phyloP scores from a whole-genome alignment of 805 yeast genomes.

The Komagataella pseudopastoris region DNA sequence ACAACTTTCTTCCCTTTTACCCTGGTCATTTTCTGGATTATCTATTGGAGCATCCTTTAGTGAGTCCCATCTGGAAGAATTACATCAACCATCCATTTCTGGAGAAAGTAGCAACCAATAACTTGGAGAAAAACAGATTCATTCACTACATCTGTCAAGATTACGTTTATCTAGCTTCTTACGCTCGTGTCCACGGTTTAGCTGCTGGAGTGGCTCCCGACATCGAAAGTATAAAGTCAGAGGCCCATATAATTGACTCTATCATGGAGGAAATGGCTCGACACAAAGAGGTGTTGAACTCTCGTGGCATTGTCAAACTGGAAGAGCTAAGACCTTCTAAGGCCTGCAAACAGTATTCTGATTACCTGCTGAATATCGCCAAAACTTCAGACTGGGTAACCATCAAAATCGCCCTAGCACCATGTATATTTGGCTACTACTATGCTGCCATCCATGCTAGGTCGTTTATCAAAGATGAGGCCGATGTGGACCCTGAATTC shows the following conservation, averaged over 20 bases:
- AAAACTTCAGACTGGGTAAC: constrained; percentile 47
- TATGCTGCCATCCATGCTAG: constrained; percentile 32
- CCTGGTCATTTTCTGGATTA: constrained; percentile 30
- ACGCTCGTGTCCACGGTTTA: constrained; percentile 50
- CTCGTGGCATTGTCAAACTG: constrained; percentile 30
- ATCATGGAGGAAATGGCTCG: constrained; percentile 41
- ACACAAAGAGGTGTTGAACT: constrained; percentile 37
- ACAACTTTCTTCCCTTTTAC: constrained; percentile 16
- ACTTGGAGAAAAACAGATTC: constrained; percentile 36
- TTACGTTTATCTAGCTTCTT: constrained; percentile 54
- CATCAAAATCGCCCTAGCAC: constrained; percentile 55
- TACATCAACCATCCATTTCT: constrained; percentile 57
- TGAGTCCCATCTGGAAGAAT: constrained; percentile 38
- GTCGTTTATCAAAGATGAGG: constrained; percentile 11
- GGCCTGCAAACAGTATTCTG: constrained; percentile 48
- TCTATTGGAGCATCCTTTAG: constrained; percentile 40
- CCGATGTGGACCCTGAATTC: constrained; percentile 17
- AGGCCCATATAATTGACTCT: constrained; percentile 33
- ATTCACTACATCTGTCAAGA: constrained; percentile 40
- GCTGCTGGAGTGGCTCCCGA: constrained; percentile 53
- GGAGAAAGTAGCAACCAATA: constrained; percentile 32
- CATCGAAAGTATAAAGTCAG: constrained; percentile 33
- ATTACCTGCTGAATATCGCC: constrained; percentile 43
- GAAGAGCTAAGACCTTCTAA: constrained; percentile 31
- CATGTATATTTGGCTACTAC: constrained; percentile 64